These are phyloP conservation scores for Parafenestella ontariensis DNA, from an alignment of 2,329 filamentous ascomycete genomes.

Conservation along the genomic window DNA sequence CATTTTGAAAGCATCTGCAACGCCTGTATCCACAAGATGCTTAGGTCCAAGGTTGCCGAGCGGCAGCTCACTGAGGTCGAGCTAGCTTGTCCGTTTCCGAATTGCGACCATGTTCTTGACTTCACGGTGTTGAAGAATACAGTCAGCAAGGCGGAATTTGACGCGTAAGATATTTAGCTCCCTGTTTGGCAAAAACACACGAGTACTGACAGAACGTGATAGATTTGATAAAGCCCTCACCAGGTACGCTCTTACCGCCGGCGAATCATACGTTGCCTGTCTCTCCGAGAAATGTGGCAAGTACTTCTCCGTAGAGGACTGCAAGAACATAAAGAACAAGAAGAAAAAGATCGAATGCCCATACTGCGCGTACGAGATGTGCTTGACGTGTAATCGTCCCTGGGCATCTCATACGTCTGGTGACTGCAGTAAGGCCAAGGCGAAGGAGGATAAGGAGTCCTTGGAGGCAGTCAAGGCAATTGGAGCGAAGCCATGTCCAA, in stretches of 20 bases:
- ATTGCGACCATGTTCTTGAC: conserved; percentile 19
- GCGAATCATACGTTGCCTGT: conserved; percentile 23
- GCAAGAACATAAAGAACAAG: not conserved
- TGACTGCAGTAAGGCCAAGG: conserved; percentile 22
- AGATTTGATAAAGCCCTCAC: conserved; percentile 32
- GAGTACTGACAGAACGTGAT: too few species aligned
- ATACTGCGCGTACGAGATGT: conserved; percentile 28
- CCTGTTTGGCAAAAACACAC: too few species aligned
- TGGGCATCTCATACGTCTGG: conserved; percentile 17
- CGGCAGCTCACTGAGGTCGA: conserved; percentile 19
- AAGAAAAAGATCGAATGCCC: conserved; percentile 30
- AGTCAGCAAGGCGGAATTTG: conserved; percentile 12
- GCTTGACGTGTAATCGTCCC: conserved; percentile 28
- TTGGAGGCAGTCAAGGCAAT: conserved; percentile 22
- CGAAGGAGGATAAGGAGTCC: conserved; percentile 23
- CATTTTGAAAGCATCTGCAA: conserved; percentile 31
- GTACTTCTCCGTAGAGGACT: conserved; percentile 34
- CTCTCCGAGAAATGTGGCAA: conserved; percentile 25
- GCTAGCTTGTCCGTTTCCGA: conserved; percentile 14
- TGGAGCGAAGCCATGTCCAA: conserved; percentile 36
- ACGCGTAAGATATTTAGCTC: conserved; percentile 24
- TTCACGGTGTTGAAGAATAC: conserved; percentile 13
- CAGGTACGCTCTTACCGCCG: conserved; percentile 17
- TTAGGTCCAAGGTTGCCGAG: conserved; percentile 22
- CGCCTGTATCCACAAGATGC: conserved; percentile 25